Conservation (phyloP, 352 stramenopile species). For the Globisporangium apiculatum region DNA sequence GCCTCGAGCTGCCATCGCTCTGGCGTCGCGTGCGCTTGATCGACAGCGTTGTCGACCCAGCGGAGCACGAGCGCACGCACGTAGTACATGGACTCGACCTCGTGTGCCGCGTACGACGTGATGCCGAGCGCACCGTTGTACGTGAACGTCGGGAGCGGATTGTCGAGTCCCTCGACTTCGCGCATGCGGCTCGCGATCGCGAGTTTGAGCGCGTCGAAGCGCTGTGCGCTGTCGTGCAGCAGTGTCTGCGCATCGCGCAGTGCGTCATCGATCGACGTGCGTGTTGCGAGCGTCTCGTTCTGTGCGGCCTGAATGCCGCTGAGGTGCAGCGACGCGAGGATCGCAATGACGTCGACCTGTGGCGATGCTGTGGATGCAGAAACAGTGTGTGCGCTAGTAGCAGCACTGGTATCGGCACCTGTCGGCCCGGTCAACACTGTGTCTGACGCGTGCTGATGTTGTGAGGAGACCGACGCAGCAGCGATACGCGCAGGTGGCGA, state of each 20-base stretch:
- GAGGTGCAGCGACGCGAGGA: slow-evolving; percentile 29
- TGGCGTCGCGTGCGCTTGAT: slow-evolving; percentile 16
- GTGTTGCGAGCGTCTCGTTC: slow-evolving; percentile 22
- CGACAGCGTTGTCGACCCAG: slow-evolving; percentile 26
- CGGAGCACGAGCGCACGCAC: slow-evolving; percentile 33
- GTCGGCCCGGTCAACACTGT: too few species aligned
- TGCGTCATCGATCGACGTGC: slow-evolving; percentile 16
- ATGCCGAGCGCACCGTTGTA: slow-evolving; percentile 31
- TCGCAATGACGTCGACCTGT: slow-evolving; percentile 28
- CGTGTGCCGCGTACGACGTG: slow-evolving; percentile 30
- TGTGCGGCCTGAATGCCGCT: slow-evolving; percentile 23
- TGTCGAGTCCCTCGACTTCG: slow-evolving; percentile 19
- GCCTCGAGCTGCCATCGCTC: slow-evolving; percentile 19
- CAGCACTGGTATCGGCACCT: too few species aligned
- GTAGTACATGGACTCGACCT: slow-evolving; percentile 30
- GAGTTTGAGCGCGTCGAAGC: slow-evolving; percentile 11
- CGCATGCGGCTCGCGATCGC: slow-evolving; percentile 14
- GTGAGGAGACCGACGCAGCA: too few species aligned
- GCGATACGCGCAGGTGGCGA: slow-evolving; percentile 3
- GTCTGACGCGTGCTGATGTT: too few species aligned
- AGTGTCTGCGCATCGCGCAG: slow-evolving; percentile 23
- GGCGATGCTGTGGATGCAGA: slow-evolving; percentile 3
- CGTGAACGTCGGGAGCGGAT: background rate
- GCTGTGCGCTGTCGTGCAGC: slow-evolving; percentile 20
- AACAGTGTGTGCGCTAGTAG: background rate